phyloP scores from a whole-genome alignment of 2,329 filamentous ascomycete genomes.

The Pseudohalonectria lignicola region DNA sequence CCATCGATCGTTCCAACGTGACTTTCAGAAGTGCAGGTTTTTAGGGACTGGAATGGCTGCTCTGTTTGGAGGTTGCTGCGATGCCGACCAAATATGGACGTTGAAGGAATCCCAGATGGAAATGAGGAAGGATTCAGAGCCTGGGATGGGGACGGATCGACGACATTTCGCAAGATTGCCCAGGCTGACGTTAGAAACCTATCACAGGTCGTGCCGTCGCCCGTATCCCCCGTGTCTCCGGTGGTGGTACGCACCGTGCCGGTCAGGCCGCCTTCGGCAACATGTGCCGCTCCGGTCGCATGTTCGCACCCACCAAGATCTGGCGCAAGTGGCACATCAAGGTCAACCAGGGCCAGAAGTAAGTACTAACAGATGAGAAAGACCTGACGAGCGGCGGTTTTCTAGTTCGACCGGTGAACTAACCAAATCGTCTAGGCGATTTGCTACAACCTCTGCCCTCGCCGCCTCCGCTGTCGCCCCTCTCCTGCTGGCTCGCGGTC shows the following conservation, averaged over 20 bases:
- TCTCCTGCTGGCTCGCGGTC: conserved; percentile 91
- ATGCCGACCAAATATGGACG: too few species aligned
- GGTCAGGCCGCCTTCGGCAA: conserved; percentile 99
- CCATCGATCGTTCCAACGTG: too few species aligned
- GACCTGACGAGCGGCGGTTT: too few species aligned
- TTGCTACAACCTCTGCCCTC: conserved; percentile 93
- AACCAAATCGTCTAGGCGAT: conserved; percentile 72
- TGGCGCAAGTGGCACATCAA: conserved; percentile 99
- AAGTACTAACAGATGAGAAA: too few species aligned
- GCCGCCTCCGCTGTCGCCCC: conserved; percentile 92
- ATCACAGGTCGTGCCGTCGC: conserved; percentile 89
- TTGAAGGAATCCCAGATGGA: too few species aligned
- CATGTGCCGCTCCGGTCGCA: conserved; percentile 99
- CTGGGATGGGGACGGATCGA: too few species aligned
- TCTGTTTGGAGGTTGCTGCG: too few species aligned
- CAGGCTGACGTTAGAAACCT: background rate
- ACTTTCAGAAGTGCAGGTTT: background rate
- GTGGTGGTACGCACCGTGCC: conserved; percentile 99
- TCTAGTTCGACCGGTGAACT: too few species aligned
- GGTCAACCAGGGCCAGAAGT: conserved; percentile 99
- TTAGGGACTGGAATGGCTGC: background rate
- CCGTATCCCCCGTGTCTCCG: conserved; percentile 99
- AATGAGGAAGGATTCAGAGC: too few species aligned
- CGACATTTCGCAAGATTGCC: too few species aligned
- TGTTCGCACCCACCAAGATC: conserved; percentile 99